Evolutionary conservation across 768 basidiomycete genomes (phyloP), one percentile per base, ranked within the genome.

Genomic region (Lactarius hengduanensis): DNA sequence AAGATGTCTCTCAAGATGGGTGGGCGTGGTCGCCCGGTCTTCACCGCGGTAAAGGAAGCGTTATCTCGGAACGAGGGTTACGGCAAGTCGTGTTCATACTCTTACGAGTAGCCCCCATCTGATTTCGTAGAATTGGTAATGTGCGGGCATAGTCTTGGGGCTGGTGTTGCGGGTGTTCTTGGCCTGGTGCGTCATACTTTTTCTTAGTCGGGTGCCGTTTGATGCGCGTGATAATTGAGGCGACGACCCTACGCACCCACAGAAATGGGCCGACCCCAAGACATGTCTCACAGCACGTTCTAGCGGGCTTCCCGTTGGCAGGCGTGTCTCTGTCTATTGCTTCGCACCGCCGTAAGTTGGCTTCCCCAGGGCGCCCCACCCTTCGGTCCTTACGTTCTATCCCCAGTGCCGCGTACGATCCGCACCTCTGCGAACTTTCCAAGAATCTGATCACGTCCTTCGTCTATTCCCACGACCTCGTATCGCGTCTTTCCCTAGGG

Each of bases 241-340:
- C 55, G 26, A 38, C 20, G 9, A 36, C 54, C 40, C 8, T 8
- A 6, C 4, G 36, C 8, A 16, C 15, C 36, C 40, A 7, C 67
- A 92, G 91, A 89, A 90, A 84, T 94, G 92, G 92, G 90, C 91
- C 1, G 90, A 92, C 73, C 90, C 90, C 22, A 81, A 78, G 68
- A 93, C 88, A 2, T 92, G 92, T 69, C 79, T 88, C 50, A 94
- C 84, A 8, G 78, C 81, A 43, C 78, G 80, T 55, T 84, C 87
- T 34, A 89, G 89, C 67, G 90, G 90, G 8, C 80, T 93, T 16
- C 90, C 91, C 13, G 77, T 80, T 16, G 83, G 83, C 61, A 80
- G 91, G 47, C 79, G 83, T 40, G 88, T 91, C 15, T 85, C 85
- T 30, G 90, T 88, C 1, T 93, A 90, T 72, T 89, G 88, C 72